Percentiles rank a stretch among this genome's conserved stretches.
Conservation (phyloP, 1,139 yeast genomes). For the Yamadazyma buinensis region DNA sequence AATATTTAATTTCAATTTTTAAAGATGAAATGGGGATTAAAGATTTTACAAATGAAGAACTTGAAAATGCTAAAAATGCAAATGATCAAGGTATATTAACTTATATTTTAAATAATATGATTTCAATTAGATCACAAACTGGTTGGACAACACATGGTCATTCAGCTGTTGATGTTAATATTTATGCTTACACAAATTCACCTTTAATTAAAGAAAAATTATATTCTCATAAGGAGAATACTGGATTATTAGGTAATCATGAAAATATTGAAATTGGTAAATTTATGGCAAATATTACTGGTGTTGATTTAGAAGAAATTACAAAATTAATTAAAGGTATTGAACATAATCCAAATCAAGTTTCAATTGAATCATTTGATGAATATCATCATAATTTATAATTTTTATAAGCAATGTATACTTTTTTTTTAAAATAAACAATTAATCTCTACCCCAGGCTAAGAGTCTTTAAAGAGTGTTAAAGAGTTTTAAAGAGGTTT, state of each 20-base stretch:
- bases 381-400: constrained; percentile 7
- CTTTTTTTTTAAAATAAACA: no score
- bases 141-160: constrained; percentile 93
- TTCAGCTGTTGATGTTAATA: constrained; percentile 85
- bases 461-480: no score
- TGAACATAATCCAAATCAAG: constrained; percentile 33
- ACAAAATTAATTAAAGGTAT: constrained; percentile 47
- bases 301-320: constrained; percentile 48
- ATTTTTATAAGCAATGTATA: no score
- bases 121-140: constrained; percentile 66
- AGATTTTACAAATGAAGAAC: constrained; percentile 50
- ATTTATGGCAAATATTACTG: constrained; percentile 59
- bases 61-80: constrained; percentile 28
- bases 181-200: constrained; percentile 66
- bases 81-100: constrained; percentile 23
- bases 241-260: constrained; percentile 66
- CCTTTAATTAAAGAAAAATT: constrained; percentile 36
- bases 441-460: no score
- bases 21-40: constrained; percentile 57
- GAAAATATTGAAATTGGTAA: constrained; percentile 82
- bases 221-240: constrained; percentile 22
- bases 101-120: constrained; percentile 49
- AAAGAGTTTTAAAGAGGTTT: no score
- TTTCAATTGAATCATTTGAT: constrained; percentile 5
- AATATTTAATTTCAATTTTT: constrained; percentile 40